Percentiles rank a stretch among this genome's conserved stretches.
Conservation (phyloP, 371 early-diverging fungal species). For the Chytridium lagenaria region DNA sequence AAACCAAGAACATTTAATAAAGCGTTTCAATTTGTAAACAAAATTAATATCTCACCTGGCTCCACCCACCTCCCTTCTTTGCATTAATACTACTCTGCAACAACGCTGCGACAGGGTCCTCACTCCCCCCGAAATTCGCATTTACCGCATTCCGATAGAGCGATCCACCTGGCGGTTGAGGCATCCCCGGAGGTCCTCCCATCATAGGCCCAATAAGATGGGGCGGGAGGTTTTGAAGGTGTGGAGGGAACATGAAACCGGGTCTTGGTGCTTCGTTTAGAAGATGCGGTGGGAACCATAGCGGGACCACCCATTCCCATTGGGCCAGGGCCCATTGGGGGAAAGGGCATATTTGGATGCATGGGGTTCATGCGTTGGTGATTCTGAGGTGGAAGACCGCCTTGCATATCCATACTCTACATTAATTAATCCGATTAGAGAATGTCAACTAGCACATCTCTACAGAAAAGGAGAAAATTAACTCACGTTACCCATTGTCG, state of each 20-base stretch:
- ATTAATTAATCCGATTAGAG: background rate
- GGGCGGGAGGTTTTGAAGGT: background rate
- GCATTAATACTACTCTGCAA: constrained; percentile 16
- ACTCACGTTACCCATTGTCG: background rate
- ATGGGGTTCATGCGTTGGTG: too few relatives aligned
- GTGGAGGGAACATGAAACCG: background rate
- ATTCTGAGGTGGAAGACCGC: background rate
- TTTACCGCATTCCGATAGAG: constrained; percentile 1
- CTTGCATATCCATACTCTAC: background rate
- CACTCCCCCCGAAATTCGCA: constrained; percentile 1
- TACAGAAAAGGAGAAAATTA: background rate
- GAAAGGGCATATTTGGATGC: background rate
- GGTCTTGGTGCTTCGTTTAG: background rate
- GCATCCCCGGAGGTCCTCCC: background rate
- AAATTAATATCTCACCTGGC: too few relatives aligned
- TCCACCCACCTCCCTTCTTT: constrained; percentile 6
- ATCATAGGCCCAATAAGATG: background rate
- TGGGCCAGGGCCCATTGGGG: background rate
- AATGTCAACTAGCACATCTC: background rate
- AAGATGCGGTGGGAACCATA: background rate
- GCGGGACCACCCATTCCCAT: too few relatives aligned
- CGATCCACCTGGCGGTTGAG: background rate
- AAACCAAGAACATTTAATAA: too few relatives aligned
- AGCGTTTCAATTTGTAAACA: too few relatives aligned
- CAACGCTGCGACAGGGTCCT: constrained; percentile 6